A percentile compares a stretch with the other conserved stretches of the same genome.
phyloP scores from a whole-genome alignment of 257 asterid genomes.

The Plectranthus barbatus region DNA sequence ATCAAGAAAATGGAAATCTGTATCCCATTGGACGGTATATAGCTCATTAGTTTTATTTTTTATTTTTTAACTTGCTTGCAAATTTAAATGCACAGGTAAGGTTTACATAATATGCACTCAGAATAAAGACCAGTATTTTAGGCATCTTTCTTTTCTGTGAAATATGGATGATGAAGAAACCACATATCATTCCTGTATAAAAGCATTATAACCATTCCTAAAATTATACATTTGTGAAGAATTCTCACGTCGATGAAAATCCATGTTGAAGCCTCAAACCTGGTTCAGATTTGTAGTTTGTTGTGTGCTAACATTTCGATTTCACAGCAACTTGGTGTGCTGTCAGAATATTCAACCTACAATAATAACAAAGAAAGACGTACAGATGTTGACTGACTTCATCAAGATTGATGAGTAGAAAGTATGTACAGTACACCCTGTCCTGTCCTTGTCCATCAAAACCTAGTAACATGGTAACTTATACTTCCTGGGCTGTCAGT shows the following conservation, averaged over 20 bases:
- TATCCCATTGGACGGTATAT: no score
- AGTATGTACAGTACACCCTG: constrained; percentile 19
- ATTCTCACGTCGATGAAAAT: constrained; percentile 16
- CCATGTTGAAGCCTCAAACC: constrained; percentile 38
- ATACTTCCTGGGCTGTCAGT: background rate
- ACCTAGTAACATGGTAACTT: background rate
- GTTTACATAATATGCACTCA: background rate
- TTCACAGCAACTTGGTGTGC: constrained; percentile 80
- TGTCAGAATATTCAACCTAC: constrained; percentile 50
- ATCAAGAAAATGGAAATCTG: no score
- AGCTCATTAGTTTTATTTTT: no score
- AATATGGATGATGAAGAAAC: background rate
- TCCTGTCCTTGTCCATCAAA: background rate
- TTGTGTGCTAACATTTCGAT: constrained; percentile 23
- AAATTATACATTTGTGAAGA: background rate
- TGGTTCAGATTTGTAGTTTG: constrained; percentile 25
- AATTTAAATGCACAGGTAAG: background rate
- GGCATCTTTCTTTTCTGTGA: background rate
- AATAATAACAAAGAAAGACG: constrained; percentile 35
- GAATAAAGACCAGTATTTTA: constrained; percentile 6
- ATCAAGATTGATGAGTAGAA: constrained; percentile 65
- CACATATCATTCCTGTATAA: constrained; percentile 4
- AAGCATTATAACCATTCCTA: background rate
- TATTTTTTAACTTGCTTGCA: background rate
- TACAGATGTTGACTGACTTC: constrained; percentile 54